phyloP scores from a whole-genome alignment of 768 basidiomycete genomes.

The Calocera cornea region DNA sequence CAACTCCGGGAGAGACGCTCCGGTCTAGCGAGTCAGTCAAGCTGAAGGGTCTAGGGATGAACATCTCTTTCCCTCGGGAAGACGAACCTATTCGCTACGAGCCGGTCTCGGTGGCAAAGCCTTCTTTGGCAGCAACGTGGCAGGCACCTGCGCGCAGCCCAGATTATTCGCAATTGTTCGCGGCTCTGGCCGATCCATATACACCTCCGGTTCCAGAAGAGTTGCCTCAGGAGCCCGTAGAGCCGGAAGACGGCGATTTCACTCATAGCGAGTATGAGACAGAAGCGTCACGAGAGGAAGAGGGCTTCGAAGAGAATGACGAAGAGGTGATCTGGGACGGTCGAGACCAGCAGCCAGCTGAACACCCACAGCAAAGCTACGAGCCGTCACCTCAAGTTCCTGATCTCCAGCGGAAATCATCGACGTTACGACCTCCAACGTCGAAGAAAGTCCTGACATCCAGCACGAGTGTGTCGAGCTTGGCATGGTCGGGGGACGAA shows the following conservation, averaged over 20 bases:
- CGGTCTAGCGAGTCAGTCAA: neutral
- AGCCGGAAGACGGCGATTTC: neutral
- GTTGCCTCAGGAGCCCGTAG: neutral
- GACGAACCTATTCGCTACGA: neutral
- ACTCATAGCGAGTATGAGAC: neutral
- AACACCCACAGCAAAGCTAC: neutral
- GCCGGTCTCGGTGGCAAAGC: neutral
- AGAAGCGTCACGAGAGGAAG: neutral
- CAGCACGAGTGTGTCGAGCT: neutral
- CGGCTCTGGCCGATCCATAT: neutral
- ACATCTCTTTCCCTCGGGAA: neutral
- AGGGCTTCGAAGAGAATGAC: neutral
- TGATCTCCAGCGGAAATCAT: neutral
- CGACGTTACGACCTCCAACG: neutral
- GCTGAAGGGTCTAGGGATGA: neutral
- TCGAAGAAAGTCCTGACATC: neutral
- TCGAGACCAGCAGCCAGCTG: neutral
- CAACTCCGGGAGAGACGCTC: neutral
- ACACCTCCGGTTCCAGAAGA: neutral
- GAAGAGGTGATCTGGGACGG: neutral
- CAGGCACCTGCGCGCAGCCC: neutral
- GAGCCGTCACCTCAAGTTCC: neutral
- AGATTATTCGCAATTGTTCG: neutral
- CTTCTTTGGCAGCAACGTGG: neutral
- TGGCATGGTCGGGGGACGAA: slow-evolving; percentile 15